phyloP scores from a whole-genome alignment of 1,284 basidiomycete genomes.

The Taiwanofungus camphoratus region DNA sequence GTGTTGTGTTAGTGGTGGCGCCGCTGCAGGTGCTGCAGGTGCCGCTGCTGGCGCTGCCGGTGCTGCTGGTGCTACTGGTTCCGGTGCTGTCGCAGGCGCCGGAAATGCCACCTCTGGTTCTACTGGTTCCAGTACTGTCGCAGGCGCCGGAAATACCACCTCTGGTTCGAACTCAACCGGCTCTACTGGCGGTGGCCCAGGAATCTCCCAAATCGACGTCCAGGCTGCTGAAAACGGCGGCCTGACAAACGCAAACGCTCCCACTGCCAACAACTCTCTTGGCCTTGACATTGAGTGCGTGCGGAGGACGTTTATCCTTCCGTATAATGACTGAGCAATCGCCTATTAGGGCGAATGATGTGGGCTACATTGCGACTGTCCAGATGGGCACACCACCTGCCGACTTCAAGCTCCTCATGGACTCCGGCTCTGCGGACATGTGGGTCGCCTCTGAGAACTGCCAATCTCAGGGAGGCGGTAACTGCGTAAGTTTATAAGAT shows the following conservation, averaged over 20 bases:
- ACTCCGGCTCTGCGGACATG: conserved; percentile 82
- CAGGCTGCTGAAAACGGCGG: conserved; percentile 33
- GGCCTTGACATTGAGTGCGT: conserved; percentile 68
- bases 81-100: conserved; percentile 1
- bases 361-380: conserved; percentile 66
- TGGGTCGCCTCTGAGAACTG: conserved; percentile 71
- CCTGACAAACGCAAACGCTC: conserved; percentile 47
- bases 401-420: conserved; percentile 74
- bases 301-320: neutral
- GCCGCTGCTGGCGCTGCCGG: conserved; percentile 13
- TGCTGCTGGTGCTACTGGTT: conserved; percentile 9
- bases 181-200: conserved; percentile 16
- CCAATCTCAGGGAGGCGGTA: conserved; percentile 37
- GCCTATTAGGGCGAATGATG: conserved; percentile 34
- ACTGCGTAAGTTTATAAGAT: conserved; percentile 42
- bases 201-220: conserved; percentile 33
- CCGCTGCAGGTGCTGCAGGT: conserved; percentile 1
- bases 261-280: conserved; percentile 53
- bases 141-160: neutral
- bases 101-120: conserved; percentile 7
- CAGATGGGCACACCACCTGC: conserved; percentile 75
- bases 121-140: conserved; percentile 8
- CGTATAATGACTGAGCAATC: neutral
- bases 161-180: neutral
- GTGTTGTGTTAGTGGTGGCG: neutral